Evolutionary conservation across 257 asterid species (phyloP).

Genomic region (Plantago major): DNA sequence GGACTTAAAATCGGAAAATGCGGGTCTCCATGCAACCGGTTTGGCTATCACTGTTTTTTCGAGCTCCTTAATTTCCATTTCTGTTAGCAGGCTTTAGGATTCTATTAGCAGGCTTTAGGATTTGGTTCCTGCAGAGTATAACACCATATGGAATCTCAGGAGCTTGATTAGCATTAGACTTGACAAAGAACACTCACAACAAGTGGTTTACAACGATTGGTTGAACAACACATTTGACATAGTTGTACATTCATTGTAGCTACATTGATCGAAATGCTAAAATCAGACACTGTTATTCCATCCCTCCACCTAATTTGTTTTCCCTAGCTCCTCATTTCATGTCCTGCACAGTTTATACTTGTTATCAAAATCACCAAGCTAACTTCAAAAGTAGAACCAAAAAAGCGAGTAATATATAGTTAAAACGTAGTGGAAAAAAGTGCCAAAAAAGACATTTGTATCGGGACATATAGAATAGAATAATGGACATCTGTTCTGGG

Average conservation of each 20-base stretch:
- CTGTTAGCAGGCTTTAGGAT: constrained; percentile 13
- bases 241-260: neutral
- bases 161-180: neutral
- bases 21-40: constrained; percentile 85
- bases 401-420: too few species aligned
- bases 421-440: too few species aligned
- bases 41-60: constrained; percentile 52
- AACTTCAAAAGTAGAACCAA: too few species aligned
- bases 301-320: too few species aligned
- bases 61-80: constrained; percentile 48
- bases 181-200: neutral
- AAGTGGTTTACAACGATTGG: too few species aligned
- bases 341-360: too few species aligned
- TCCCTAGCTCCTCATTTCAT: too few species aligned
- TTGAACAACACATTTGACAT: neutral
- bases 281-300: neutral
- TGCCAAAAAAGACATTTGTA: too few species aligned
- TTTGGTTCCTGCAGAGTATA: constrained; percentile 22
- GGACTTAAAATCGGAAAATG: constrained; percentile 39
- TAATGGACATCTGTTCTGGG: too few species aligned
- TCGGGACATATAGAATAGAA: too few species aligned
- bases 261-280: neutral
- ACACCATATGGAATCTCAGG: constrained; percentile 11
- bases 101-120: constrained; percentile 10
- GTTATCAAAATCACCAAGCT: too few species aligned